Percentiles rank a stretch among this genome's conserved stretches.
phyloP scores from a whole-genome alignment of 768 basidiomycete genomes.

The Mycena vitilis region DNA sequence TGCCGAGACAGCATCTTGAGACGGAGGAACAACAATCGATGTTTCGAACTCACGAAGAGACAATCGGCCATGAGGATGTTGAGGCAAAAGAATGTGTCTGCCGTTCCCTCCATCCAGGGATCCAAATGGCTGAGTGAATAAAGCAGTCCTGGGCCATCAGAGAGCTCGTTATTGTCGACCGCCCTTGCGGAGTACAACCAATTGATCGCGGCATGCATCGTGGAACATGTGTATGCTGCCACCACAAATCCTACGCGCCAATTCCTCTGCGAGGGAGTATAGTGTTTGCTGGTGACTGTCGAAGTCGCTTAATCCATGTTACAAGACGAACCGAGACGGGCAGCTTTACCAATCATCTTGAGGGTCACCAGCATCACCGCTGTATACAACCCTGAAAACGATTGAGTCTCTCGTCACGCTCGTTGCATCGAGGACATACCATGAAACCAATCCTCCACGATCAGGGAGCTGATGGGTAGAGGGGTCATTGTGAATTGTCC shows the following conservation, averaged over 20 bases:
- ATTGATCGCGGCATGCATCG: conserved; percentile 20
- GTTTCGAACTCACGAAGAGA: conserved; percentile 20
- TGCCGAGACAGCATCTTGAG: too few species aligned
- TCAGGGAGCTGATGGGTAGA: conserved; percentile 1
- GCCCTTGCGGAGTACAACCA: conserved; percentile 25
- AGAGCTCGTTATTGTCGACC: conserved; percentile 22
- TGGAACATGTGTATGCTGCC: conserved; percentile 22
- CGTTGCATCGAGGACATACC: background rate
- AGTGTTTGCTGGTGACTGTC: background rate
- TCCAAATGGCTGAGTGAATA: conserved; percentile 20
- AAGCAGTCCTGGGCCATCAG: conserved; percentile 18
- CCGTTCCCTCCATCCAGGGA: conserved; percentile 20
- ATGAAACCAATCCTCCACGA: conserved; percentile 29
- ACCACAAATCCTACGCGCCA: conserved; percentile 16
- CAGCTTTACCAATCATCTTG: conserved; percentile 7
- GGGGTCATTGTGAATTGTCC: too few species aligned
- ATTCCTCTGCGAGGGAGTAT: background rate
- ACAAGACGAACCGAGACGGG: background rate
- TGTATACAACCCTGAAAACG: conserved; percentile 12
- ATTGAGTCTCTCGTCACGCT: too few species aligned
- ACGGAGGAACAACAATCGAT: background rate
- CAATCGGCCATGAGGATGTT: conserved; percentile 24
- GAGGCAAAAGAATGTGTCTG: conserved; percentile 23
- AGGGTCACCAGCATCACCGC: conserved; percentile 15
- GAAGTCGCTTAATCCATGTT: background rate